Percentiles rank a stretch among this genome's conserved stretches.
These are phyloP conservation scores for Bretschneidera sinensis DNA, from an alignment of 345 rosid species.

Conservation along the genomic window DNA sequence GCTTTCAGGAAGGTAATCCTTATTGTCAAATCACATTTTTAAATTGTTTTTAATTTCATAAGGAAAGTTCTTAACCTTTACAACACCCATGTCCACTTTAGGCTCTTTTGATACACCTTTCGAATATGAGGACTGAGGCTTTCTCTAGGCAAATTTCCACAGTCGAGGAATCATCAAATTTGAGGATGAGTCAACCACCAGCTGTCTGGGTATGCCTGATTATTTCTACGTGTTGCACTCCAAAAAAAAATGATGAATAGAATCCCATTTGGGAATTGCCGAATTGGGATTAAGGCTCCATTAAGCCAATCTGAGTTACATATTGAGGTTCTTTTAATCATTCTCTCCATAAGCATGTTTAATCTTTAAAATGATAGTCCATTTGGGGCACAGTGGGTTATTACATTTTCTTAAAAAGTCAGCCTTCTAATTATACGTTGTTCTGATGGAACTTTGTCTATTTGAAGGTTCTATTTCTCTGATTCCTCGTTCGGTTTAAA, in stretches of 20 bases:
- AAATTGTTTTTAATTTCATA: not conserved
- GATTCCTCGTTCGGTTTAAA: not conserved
- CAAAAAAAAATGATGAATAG: not conserved
- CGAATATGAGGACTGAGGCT: constrained; percentile 52
- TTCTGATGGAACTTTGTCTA: not conserved
- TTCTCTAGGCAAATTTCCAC: constrained; percentile 41
- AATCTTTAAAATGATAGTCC: no score
- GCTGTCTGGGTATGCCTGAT: constrained; percentile 28
- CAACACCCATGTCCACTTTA: constrained; percentile 11
- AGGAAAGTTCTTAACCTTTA: not conserved
- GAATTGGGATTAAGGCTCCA: no score
- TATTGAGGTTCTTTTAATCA: not conserved
- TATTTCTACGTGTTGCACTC: not conserved
- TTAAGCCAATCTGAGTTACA: no score
- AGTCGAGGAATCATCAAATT: constrained; percentile 43
- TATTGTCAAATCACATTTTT: not conserved
- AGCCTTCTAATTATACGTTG: not conserved
- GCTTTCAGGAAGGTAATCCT: constrained; percentile 58
- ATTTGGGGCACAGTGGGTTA: no score
- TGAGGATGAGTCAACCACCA: constrained; percentile 35
- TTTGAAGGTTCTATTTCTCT: no score
- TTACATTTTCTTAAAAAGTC: no score
- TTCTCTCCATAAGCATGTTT: not conserved
- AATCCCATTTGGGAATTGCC: not conserved
- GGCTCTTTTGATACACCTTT: constrained; percentile 56